Conservation (phyloP, 2,329 filamentous ascomycete genomes). For the Beauveria asiatica region DNA sequence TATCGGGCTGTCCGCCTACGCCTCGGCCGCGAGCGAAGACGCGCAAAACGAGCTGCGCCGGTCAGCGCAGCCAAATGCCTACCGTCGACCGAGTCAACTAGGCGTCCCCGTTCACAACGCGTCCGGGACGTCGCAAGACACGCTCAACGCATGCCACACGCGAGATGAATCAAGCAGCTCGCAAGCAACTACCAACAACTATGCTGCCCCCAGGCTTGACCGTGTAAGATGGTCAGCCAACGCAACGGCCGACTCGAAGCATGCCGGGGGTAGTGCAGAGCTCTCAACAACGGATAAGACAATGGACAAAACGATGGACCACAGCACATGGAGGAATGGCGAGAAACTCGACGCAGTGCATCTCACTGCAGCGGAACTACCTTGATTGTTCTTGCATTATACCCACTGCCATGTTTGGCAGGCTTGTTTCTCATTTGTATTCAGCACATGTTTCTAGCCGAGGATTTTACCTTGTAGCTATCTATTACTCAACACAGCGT, state of each 20-base stretch:
- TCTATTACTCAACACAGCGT: neutral
- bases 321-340: neutral
- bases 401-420: neutral
- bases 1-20: neutral
- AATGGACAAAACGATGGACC: neutral
- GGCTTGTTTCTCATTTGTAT: neutral
- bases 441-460: neutral
- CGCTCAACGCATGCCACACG: neutral
- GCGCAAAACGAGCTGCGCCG: neutral
- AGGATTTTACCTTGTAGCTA: neutral
- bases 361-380: neutral
- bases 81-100: neutral
- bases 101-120: neutral
- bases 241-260: neutral
- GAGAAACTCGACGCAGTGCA: neutral
- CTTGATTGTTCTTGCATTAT: neutral
- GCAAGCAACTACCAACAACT: neutral
- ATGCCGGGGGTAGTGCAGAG: neutral
- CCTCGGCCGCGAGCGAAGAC: neutral
- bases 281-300: neutral
- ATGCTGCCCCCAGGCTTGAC: neutral
- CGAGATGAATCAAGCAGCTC: neutral
- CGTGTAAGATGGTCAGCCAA: neutral
- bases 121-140: constrained; percentile 5
- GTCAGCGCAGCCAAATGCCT: neutral